Percentiles rank a stretch among this genome's conserved stretches.
These are phyloP conservation scores for Emmonsia crescens DNA, from an alignment of 2,329 filamentous ascomycete genomes.

Conservation along the genomic window DNA sequence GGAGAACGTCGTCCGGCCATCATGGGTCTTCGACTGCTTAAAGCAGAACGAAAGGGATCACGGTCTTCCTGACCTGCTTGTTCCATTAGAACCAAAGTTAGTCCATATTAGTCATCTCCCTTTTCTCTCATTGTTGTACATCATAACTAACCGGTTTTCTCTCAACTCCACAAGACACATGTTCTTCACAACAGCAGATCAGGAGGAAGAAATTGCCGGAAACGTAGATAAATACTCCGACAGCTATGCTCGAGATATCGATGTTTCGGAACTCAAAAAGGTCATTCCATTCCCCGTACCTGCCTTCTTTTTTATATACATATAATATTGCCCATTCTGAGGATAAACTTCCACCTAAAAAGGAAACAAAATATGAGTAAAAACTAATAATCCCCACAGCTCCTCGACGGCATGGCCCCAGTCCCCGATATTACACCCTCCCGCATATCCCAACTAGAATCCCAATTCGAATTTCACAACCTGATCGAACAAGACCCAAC, in stretches of 20 bases:
- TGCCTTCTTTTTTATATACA: too few relatives aligned
- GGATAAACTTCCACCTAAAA: background rate
- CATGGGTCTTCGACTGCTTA: constrained; percentile 77
- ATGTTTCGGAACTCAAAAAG: constrained; percentile 49
- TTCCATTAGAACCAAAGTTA: constrained; percentile 52
- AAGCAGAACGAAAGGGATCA: constrained; percentile 45
- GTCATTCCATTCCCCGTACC: constrained; percentile 16
- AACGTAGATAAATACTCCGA: constrained; percentile 72
- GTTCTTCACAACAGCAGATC: constrained; percentile 53
- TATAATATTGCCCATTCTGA: background rate
- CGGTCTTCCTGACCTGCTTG: constrained; percentile 44
- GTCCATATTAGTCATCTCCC: background rate
- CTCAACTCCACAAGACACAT: constrained; percentile 46
- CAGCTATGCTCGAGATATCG: constrained; percentile 65
- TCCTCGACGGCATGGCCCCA: constrained; percentile 34
- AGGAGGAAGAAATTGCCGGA: constrained; percentile 43
- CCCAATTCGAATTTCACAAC: constrained; percentile 21
- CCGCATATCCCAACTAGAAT: constrained; percentile 23
- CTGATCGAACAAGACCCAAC: background rate
- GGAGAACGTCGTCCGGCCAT: constrained; percentile 63
- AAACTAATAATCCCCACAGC: constrained; percentile 10
- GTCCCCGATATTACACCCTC: constrained; percentile 25
- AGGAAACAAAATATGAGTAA: background rate
- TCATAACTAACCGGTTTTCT: background rate
- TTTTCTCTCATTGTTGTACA: background rate